These are phyloP conservation scores for Poteriospumella lacustris DNA, from an alignment of 108 stramenopile genomes.

Conservation along the genomic window DNA sequence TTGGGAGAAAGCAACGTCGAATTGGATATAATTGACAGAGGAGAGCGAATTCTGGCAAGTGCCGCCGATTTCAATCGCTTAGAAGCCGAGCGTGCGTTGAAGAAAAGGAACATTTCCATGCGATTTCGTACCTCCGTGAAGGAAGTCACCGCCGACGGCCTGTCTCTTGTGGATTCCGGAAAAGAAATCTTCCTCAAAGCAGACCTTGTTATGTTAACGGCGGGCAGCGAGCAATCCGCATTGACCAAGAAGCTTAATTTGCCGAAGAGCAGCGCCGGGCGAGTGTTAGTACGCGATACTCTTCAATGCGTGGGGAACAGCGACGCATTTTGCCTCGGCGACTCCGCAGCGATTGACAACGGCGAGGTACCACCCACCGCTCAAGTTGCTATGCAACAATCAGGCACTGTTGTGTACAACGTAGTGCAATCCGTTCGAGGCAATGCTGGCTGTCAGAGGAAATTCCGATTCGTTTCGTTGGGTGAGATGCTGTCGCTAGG, in stretches of 20 bases:
- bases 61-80: neutral
- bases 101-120: neutral
- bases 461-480: conserved; percentile 59
- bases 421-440: neutral
- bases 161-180: neutral
- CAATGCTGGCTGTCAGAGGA: neutral
- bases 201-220: neutral
- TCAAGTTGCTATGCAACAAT: conserved; percentile 48
- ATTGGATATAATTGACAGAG: conserved; percentile 4
- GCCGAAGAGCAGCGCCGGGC: neutral
- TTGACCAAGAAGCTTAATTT: neutral
- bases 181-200: neutral
- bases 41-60: neutral
- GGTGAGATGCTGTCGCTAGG: conserved; percentile 67
- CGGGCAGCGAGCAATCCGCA: neutral
- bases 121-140: neutral
- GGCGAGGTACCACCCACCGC: neutral
- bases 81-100: neutral
- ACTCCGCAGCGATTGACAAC: conserved; percentile 32
- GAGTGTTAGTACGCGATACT: neutral
- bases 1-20: neutral
- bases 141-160: neutral
- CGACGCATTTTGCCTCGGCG: neutral
- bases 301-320: neutral
- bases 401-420: conserved; percentile 43